A percentile compares a stretch with the other conserved stretches of the same genome.
phyloP scores from a whole-genome alignment of 2,329 filamentous ascomycete species.

The Claviceps arundinis region DNA sequence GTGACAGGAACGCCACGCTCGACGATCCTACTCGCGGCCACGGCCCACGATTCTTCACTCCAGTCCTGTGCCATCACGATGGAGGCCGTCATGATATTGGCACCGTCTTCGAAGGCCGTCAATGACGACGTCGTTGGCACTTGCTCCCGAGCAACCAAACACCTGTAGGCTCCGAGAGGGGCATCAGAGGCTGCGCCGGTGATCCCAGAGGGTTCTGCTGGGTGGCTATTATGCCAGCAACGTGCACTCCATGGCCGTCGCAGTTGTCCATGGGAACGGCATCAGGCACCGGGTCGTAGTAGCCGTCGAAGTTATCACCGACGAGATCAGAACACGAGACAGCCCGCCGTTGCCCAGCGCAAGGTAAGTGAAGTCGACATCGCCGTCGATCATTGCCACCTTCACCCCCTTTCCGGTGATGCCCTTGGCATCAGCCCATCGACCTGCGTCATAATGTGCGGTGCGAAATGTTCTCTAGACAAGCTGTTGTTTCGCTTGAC shows the following conservation, averaged over 20 bases:
- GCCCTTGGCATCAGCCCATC: slow-evolving; percentile 37
- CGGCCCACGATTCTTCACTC: slow-evolving; percentile 18
- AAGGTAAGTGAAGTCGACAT: slow-evolving; percentile 48
- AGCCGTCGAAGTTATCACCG: slow-evolving; percentile 21
- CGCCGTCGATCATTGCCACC: slow-evolving; percentile 39
- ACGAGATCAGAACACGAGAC: slow-evolving; percentile 30
- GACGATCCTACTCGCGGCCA: slow-evolving; percentile 27
- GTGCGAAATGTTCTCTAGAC: slow-evolving; percentile 23
- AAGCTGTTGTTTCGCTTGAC: slow-evolving; percentile 12
- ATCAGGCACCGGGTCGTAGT: slow-evolving; percentile 20
- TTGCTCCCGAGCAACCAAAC: slow-evolving; percentile 21
- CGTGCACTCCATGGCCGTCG: slow-evolving; percentile 30
- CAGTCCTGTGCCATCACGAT: slow-evolving; percentile 10
- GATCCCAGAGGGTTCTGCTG: slow-evolving; percentile 20
- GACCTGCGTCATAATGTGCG: slow-evolving; percentile 43
- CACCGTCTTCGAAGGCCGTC: slow-evolving; percentile 23
- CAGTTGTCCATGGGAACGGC: slow-evolving; percentile 24
- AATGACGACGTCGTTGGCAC: slow-evolving; percentile 24
- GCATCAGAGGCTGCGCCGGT: slow-evolving; percentile 26
- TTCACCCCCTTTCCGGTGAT: slow-evolving; percentile 38
- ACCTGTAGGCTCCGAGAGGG: slow-evolving; percentile 22
- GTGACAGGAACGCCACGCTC: slow-evolving; percentile 27
- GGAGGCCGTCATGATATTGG: slow-evolving; percentile 18
- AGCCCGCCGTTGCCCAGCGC: slow-evolving; percentile 36
- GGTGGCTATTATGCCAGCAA: slow-evolving; percentile 32